Base-by-base conservation (phyloP, 345 rosid genomes). In the Moricandia arvensis region DNA sequence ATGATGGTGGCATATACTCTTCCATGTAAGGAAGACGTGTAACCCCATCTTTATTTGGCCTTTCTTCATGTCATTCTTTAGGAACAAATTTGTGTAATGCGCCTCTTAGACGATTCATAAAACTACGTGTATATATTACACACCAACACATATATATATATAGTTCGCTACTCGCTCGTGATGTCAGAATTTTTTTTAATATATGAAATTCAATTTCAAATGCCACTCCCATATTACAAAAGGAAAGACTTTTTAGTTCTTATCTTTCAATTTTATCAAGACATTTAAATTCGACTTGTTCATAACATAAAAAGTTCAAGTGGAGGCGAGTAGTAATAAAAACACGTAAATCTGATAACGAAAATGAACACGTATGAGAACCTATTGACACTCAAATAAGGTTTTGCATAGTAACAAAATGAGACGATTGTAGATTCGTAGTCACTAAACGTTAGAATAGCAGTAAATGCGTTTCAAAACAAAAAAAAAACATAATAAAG, bases 11-110 rank as follows among this genome's bases (percentile, higher is more conserved):
- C 63, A 65, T 71, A 65, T 34, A 65, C 54, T 59, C 76, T 77
- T 72, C 66, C 76, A 71, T 66, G 54, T 64, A 77, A 77, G 66
- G 16, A 57, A 31, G 66, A 77, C 80, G 80, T 71, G 80, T 70
- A 63, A 57, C 66, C 63, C 72, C 60, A 43, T 64, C 21, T 64
- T 38, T 21, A 16, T 76, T 54, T 27, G 43, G 69, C 38, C 6
- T 68, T 67, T 59, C 68, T 67, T 59, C 68, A 24, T 31, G 35
- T 64, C 66, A 15, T 59, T 59, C 15, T 59, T 66, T 30, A 5
- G 58, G 53, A 45, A 43, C 49, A 13, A 45, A 5, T 29, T 45
- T 45, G 13, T 45, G 49, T 0, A 15, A 6, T 49, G 7, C 37
- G 53, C 30, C 54, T 75, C 62, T 75, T 26, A 6, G 2, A 30